Conservation (phyloP, 805 yeast genomes). For the Wickerhamiella occidentalis region DNA sequence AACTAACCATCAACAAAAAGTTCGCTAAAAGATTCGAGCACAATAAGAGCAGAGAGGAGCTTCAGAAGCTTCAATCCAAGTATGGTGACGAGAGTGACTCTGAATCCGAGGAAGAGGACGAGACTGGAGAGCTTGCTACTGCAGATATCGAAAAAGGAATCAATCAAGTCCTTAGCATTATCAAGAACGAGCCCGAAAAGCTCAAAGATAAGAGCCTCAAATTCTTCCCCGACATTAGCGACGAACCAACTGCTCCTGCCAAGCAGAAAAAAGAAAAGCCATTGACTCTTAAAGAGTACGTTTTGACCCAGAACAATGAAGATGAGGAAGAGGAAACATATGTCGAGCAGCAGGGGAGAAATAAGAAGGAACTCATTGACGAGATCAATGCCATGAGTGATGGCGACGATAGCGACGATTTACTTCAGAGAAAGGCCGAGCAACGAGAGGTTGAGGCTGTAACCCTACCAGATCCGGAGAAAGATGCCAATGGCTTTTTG, state of each 20-base stretch:
- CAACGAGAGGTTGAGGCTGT: constrained; percentile 26
- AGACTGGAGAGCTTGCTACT: constrained; percentile 75
- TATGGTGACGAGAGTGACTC: constrained; percentile 29
- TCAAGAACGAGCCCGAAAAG: constrained; percentile 50
- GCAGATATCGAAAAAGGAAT: constrained; percentile 76
- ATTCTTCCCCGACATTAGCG: constrained; percentile 61
- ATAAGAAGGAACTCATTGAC: constrained; percentile 64
- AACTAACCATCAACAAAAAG: constrained; percentile 13
- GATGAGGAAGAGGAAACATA: constrained; percentile 36
- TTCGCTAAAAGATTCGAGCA: constrained; percentile 23
- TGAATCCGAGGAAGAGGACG: constrained; percentile 69
- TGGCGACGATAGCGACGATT: constrained; percentile 34
- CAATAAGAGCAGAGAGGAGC: constrained; percentile 27
- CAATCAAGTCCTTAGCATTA: constrained; percentile 53
- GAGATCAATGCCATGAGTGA: constrained; percentile 36
- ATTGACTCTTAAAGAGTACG: constrained; percentile 78
- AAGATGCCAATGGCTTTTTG: constrained; percentile 56
- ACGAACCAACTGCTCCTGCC: constrained; percentile 23
- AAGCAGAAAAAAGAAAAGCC: constrained; percentile 43
- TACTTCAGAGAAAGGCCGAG: constrained; percentile 48
- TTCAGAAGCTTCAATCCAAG: constrained; percentile 21
- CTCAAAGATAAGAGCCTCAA: constrained; percentile 55
- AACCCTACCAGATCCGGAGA: constrained; percentile 52
- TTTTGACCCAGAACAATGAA: constrained; percentile 50
- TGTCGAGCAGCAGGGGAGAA: constrained; percentile 62